Conservation (phyloP, 1,139 yeast species). For the Candida pseudocylindracea region DNA sequence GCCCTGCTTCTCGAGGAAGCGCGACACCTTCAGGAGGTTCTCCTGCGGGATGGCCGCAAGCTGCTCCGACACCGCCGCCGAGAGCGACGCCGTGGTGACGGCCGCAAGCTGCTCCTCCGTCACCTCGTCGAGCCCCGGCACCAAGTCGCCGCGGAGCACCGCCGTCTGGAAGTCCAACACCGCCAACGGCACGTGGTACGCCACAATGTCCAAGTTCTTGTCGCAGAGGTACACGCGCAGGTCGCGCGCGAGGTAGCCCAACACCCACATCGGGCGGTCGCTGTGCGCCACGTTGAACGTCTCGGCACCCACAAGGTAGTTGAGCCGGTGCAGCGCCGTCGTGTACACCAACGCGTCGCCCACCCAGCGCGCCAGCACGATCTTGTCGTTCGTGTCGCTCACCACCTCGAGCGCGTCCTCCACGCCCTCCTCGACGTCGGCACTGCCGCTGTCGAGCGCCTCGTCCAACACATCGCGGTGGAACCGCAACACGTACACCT, state of each 20-base stretch:
- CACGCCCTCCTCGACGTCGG: slow-evolving; percentile 40
- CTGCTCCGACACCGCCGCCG: slow-evolving; percentile 25
- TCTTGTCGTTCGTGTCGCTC: slow-evolving; percentile 30
- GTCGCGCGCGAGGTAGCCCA: slow-evolving; percentile 83
- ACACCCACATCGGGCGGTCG: slow-evolving; percentile 66
- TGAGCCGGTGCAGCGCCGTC: slow-evolving; percentile 57
- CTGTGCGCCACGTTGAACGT: slow-evolving; percentile 84
- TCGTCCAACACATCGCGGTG: slow-evolving; percentile 44
- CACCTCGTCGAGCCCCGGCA: slow-evolving; percentile 15
- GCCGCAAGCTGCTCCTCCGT: slow-evolving; percentile 22
- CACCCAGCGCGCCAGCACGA: slow-evolving; percentile 83
- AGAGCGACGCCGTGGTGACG: slow-evolving; percentile 38
- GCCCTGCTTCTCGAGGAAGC: slow-evolving; percentile 89
- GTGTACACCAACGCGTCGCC: slow-evolving; percentile 94
- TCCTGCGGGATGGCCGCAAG: slow-evolving; percentile 30
- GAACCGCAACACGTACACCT: slow-evolving; percentile 64
- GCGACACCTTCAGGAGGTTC: slow-evolving; percentile 63
- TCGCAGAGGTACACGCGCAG: slow-evolving; percentile 79
- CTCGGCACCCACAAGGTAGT: slow-evolving; percentile 89
- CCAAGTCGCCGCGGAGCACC: slow-evolving; percentile 80
- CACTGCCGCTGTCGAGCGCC: slow-evolving; percentile 42
- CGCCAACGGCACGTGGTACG: slow-evolving; percentile 64
- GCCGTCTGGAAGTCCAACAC: slow-evolving; percentile 91
- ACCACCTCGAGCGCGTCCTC: slow-evolving; percentile 72
- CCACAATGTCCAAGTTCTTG: slow-evolving; percentile 64